Base-by-base conservation (phyloP, 2,329 filamentous ascomycete species). In the Talaromyces sp. region DNA sequence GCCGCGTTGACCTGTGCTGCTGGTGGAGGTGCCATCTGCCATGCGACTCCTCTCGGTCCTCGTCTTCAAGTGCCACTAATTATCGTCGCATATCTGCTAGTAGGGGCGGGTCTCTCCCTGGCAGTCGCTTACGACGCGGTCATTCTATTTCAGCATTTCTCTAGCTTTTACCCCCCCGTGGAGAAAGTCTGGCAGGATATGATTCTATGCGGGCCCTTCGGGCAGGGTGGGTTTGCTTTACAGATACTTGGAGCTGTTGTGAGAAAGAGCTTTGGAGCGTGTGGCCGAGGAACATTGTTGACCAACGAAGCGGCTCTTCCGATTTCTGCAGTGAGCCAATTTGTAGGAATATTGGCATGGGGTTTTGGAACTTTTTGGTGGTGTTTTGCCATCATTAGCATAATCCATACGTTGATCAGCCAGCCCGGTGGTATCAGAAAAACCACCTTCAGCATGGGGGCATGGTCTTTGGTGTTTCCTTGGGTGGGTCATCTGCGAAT, bases 341-440 rank as follows among this genome's bases (percentile, higher is more conserved):
- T 80, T 33, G 65, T 69, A 0, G 78, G 76, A 0, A 58, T 81
- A 33, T 50, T 79, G 16, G 67, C 70, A n/a, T 79, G 76, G 72
- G 78, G 77, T 0, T 73, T 75, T 52, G 75, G 71, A 0, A 72
- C 75, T 3, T 77, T 80, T 42, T 80, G 77, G 77, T 77, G 76
- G 73, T 63, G 68, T n/a, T 76, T 80, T 63, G 75, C 76, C 1
- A 66, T 77, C 7, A 63, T 75, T 40, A 73, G 74, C 58, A 75
- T 76, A 33, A 37, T 65, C 14, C 69, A 74, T 67, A 70, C 69
- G 6, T 42, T 71, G 5, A 42, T 68, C 1, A 61, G 56, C 50
- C 69, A 70, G 66, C 65, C 65, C 14, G 64, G 66, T 0, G 68
- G 68, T 12, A 64, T 61, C 62, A 60, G 67, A 48, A 56, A 62